Evolutionary conservation across 805 yeast genomes (phyloP), one percentile per base, ranked within the genome.

Genomic region (Candida hispaniensis): DNA sequence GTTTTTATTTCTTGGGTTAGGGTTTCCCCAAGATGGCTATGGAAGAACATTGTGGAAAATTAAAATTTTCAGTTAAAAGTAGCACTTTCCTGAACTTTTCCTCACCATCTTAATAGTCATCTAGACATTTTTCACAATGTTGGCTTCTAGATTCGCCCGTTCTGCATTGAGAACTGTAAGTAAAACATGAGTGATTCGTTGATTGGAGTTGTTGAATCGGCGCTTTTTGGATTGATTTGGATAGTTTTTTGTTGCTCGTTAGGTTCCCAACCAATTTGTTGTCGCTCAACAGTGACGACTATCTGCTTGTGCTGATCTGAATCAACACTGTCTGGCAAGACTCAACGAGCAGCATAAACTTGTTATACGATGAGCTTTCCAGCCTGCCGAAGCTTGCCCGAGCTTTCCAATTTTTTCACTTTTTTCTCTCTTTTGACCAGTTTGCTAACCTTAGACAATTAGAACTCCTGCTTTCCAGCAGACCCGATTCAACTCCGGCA

Each of bases 401-500:
- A n/a, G n/a, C n/a, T n/a, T n/a, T n/a, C n/a, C n/a, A n/a, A n/a
- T n/a, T n/a, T n/a, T n/a, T n/a, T n/a, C n/a, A n/a, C n/a, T n/a
- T 30, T 12, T n/a, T 25, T 14, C 18, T n/a, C 17, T 20, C 23
- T 9, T n/a, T 10, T 10, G 14, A 14, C 7, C 32, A 33, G 18
- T 7, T n/a, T 13, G 7, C 7, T 14, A 17, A 7, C 12, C 6
- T 6, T 29, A 39, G 32, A 7, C 29, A 33, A 17, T 8, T 23
- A 21, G 41, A 40, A 25, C 33, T 12, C 33, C 33, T 14, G 36
- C 36, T 13, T 42, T 38, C 33, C 30, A 39, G 34, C 45, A 30
- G 36, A n/a, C n/a, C n/a, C 20, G 36, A 32, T 32, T 32, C 61
- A 66, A 66, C 61, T 62, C 70, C 39, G 56, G 58, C 42, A 67